Evolutionary conservation across 371 early-diverging fungal species (phyloP).

Genomic region (Smittium mucronatum): DNA sequence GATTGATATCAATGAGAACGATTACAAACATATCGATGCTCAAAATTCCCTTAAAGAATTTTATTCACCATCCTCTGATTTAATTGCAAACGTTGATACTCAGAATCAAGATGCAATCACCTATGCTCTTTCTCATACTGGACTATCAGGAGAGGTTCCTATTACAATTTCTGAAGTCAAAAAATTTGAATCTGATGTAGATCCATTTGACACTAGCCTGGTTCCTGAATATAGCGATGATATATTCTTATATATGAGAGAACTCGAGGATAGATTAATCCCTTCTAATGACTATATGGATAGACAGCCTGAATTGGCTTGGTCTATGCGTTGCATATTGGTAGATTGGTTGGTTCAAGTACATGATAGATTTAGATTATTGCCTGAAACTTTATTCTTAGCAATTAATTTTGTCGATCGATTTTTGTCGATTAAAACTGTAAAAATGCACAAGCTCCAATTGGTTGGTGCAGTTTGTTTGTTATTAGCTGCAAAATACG

Average conservation of each 20-base stretch:
- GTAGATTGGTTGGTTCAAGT: slow-evolving; percentile 92
- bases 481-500: slow-evolving; percentile 91
- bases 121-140: slow-evolving; percentile 29
- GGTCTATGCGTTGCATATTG: slow-evolving; percentile 82
- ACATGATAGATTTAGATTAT: too few species aligned
- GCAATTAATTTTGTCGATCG: slow-evolving; percentile 94
- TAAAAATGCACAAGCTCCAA: slow-evolving; percentile 79
- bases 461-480: slow-evolving; percentile 89
- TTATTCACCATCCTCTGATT: too few species aligned
- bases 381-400: slow-evolving; percentile 92
- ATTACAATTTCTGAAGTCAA: slow-evolving; percentile 24
- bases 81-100: too few species aligned
- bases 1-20: too few species aligned
- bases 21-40: too few species aligned
- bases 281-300: slow-evolving; percentile 69
- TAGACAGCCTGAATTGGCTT: slow-evolving; percentile 67
- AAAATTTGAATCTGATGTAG: slow-evolving; percentile 27
- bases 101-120: too few species aligned
- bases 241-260: slow-evolving; percentile 72
- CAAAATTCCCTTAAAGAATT: too few species aligned
- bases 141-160: slow-evolving; percentile 20
- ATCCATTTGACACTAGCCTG: slow-evolving; percentile 35
- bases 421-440: slow-evolving; percentile 76
- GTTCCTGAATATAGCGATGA: slow-evolving; percentile 80
- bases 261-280: slow-evolving; percentile 53